Evolutionary conservation across 805 yeast species (phyloP).

Genomic region (Schwanniomyces pseudopolymorphus): DNA sequence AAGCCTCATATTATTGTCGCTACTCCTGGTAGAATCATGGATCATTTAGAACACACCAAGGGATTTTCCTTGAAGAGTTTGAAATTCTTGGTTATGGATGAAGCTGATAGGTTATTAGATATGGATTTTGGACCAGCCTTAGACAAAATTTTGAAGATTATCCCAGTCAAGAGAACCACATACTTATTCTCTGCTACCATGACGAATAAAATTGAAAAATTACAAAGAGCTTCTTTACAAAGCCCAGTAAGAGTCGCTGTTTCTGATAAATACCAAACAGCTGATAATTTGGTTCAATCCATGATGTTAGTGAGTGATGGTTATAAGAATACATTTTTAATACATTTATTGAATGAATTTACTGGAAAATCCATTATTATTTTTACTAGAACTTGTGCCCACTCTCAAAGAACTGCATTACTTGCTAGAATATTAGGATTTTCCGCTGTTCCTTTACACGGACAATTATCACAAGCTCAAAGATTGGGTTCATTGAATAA

Average conservation of each 20-base stretch:
- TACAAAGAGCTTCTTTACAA: constrained; percentile 86
- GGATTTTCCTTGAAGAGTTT: constrained; percentile 81
- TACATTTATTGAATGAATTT: constrained; percentile 79
- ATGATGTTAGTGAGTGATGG: constrained; percentile 92
- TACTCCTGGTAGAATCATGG: constrained; percentile 92
- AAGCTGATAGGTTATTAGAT: constrained; percentile 93
- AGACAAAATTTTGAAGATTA: constrained; percentile 77
- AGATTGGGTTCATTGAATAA: constrained; percentile 79
- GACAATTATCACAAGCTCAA: constrained; percentile 84
- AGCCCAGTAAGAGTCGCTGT: constrained; percentile 93
- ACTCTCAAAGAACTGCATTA: constrained; percentile 86
- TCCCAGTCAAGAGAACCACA: constrained; percentile 82
- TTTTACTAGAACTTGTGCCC: constrained; percentile 93
- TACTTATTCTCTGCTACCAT: constrained; percentile 95
- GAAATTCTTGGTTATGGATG: constrained; percentile 89
- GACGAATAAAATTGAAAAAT: constrained; percentile 91
- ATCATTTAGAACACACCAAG: constrained; percentile 88
- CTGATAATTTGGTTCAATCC: constrained; percentile 86
- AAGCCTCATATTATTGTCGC: constrained; percentile 95
- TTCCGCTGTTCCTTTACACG: constrained; percentile 89
- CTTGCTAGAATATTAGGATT: constrained; percentile 80
- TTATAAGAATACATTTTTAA: constrained; percentile 81
- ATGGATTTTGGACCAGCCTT: constrained; percentile 96
- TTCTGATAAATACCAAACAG: constrained; percentile 85
- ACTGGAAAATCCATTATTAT: constrained; percentile 84